These are phyloP conservation scores for Acacia acuminata DNA, from an alignment of 306 rosid species.

Conservation along the genomic window DNA sequence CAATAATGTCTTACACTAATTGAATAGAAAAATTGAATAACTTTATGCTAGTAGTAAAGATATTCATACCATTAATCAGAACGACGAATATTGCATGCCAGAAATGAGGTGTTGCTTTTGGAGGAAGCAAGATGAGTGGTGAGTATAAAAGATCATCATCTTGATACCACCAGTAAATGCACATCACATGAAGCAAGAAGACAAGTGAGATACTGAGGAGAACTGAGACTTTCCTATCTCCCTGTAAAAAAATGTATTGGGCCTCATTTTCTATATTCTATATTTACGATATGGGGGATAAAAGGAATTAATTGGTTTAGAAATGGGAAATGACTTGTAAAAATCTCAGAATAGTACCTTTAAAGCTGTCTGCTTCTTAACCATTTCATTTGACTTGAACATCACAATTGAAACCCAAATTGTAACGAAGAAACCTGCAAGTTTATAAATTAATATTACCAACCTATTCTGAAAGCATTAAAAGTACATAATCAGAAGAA, in stretches of 20 bases:
- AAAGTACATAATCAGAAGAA: conserved; percentile 21
- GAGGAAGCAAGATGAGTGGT: conserved; percentile 79
- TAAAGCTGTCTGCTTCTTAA: conserved; percentile 87
- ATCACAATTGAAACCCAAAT: conserved; percentile 86
- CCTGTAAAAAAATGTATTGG: conserved; percentile 54
- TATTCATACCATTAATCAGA: conserved; percentile 83
- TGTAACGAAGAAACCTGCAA: conserved; percentile 82
- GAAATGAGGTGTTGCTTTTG: conserved; percentile 69
- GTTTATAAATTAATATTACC: conserved; percentile 32
- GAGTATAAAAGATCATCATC: conserved; percentile 77
- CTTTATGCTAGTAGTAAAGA: background rate
- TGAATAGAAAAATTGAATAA: conserved; percentile 10
- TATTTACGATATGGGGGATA: background rate
- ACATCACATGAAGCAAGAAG: conserved; percentile 69
- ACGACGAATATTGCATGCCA: conserved; percentile 88
- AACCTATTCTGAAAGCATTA: conserved; percentile 10
- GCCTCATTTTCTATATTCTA: conserved; percentile 23
- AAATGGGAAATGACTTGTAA: conserved; percentile 20
- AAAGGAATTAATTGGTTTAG: conserved; percentile 8
- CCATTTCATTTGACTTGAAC: conserved; percentile 85
- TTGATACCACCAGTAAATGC: conserved; percentile 79
- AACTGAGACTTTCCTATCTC: conserved; percentile 71
- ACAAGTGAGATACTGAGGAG: conserved; percentile 51
- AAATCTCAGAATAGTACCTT: conserved; percentile 54
- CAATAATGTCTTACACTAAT: conserved; percentile 16